Evolutionary conservation across 208 protist genomes (phyloP).

Genomic region (Angomonas ambiguus): DNA sequence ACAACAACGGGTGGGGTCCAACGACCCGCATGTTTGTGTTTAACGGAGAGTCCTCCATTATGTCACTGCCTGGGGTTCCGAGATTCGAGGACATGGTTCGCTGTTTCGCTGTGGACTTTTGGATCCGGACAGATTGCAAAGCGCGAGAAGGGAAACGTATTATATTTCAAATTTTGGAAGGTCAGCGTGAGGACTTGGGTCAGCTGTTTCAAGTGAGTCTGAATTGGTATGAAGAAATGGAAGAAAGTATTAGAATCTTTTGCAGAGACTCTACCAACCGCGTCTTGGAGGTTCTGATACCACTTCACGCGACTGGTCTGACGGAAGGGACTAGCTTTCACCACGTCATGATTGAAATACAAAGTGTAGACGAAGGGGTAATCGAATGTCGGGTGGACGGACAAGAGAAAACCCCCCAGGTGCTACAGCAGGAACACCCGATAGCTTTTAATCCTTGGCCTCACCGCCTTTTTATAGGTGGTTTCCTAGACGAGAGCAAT

Average conservation of each 20-base stretch:
- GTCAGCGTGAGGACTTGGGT: conserved; percentile 64
- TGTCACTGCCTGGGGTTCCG: conserved; percentile 79
- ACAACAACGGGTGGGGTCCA: conserved; percentile 80
- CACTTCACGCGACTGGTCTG: conserved; percentile 20
- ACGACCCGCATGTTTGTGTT: conserved; percentile 53
- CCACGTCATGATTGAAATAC: conserved; percentile 70
- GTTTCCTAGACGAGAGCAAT: conserved; percentile 71
- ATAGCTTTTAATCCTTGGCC: conserved; percentile 85
- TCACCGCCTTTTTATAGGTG: conserved; percentile 83
- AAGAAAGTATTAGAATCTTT: conserved; percentile 60
- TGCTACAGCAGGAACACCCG: conserved; percentile 84
- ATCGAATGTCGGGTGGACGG: conserved; percentile 71
- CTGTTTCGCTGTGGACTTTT: conserved; percentile 79
- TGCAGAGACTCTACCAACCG: conserved; percentile 79
- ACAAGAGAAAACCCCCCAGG: conserved; percentile 33
- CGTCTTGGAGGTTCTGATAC: conserved; percentile 74
- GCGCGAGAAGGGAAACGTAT: conserved; percentile 44
- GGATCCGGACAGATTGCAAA: conserved; percentile 68
- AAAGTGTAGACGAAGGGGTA: conserved; percentile 74
- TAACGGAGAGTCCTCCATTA: conserved; percentile 65
- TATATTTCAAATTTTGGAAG: conserved; percentile 81
- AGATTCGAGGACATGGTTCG: conserved; percentile 82
- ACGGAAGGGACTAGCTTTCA: conserved; percentile 44
- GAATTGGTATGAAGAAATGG: conserved; percentile 73
- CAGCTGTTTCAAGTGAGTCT: conserved; percentile 81